Evolutionary conservation across 257 asterid species (phyloP).

Genomic region (Ocimum tenuiflorum): DNA sequence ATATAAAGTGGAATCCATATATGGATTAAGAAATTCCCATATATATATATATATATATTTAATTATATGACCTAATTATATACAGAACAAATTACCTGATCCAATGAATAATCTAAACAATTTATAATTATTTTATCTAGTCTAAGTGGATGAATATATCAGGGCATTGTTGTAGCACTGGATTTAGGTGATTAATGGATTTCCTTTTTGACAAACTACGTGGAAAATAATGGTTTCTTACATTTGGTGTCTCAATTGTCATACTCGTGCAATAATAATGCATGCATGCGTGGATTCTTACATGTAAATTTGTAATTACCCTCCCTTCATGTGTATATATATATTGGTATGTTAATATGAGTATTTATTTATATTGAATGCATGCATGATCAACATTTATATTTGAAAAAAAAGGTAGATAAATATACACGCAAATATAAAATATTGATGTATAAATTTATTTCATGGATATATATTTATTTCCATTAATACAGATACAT

Average conservation of each 20-base stretch:
- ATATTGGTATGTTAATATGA: too few species aligned
- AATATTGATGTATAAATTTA: too few species aligned
- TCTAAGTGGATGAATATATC: slow-evolving; percentile 26
- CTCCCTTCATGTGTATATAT: too few species aligned
- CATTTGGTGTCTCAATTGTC: too few species aligned
- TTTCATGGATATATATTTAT: too few species aligned
- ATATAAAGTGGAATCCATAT: not conserved
- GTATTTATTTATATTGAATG: too few species aligned
- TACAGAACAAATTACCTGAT: not conserved
- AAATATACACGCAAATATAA: too few species aligned
- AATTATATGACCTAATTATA: not conserved
- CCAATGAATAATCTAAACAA: not conserved
- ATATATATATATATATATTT: too few species aligned
- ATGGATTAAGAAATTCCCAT: not conserved
- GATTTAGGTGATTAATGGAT: not conserved
- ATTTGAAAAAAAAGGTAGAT: too few species aligned
- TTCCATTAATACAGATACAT: too few species aligned
- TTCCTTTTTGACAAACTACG: not conserved
- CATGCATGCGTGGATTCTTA: slow-evolving; percentile 28
- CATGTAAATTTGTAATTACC: too few species aligned
- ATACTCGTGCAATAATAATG: slow-evolving; percentile 8
- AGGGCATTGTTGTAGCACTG: not conserved
- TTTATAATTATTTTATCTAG: slow-evolving; percentile 24
- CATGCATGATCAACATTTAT: too few species aligned
- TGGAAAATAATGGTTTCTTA: not conserved